Evolutionary conservation across 768 basidiomycete genomes (phyloP).

Genomic region (Leccinum arenicola): DNA sequence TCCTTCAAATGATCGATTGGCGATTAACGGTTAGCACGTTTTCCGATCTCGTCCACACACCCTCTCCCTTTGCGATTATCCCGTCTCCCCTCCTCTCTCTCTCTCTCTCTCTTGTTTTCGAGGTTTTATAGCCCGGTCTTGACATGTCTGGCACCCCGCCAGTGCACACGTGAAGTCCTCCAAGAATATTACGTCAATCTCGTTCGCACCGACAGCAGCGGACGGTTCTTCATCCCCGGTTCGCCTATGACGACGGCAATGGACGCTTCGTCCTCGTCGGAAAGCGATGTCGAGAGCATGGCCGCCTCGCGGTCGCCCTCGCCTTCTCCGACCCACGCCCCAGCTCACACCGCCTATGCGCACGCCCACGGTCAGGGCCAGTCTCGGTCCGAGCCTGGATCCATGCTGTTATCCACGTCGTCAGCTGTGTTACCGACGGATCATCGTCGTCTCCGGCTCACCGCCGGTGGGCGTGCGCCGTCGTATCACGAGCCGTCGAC

Average conservation of each 20-base stretch:
- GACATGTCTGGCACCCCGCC: conserved; percentile 10
- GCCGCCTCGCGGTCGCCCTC: conserved; percentile 46
- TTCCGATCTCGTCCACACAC: conserved; percentile 16
- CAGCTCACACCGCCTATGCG: background rate
- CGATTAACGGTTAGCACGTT: conserved; percentile 76
- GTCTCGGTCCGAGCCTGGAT: background rate
- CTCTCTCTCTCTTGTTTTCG: background rate
- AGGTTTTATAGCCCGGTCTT: conserved; percentile 19
- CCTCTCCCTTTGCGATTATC: background rate
- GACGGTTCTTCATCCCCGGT: conserved; percentile 52
- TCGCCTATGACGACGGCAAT: conserved; percentile 21
- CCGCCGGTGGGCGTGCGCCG: conserved; percentile 20
- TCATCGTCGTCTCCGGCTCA: conserved; percentile 23
- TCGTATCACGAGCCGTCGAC: conserved; percentile 35
- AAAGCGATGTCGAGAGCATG: conserved; percentile 55
- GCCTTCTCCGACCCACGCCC: conserved; percentile 34
- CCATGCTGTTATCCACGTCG: background rate
- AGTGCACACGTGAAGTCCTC: conserved; percentile 89
- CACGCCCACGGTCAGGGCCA: background rate
- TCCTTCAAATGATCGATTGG: conserved; percentile 92
- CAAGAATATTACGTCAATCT: conserved; percentile 95
- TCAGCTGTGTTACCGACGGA: conserved; percentile 15
- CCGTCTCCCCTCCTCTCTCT: background rate
- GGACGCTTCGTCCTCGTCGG: conserved; percentile 21
- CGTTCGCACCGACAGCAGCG: conserved; percentile 76